These are phyloP conservation scores for Vaucheria bursata DNA, from an alignment of 352 stramenopile genomes.

Conservation along the genomic window DNA sequence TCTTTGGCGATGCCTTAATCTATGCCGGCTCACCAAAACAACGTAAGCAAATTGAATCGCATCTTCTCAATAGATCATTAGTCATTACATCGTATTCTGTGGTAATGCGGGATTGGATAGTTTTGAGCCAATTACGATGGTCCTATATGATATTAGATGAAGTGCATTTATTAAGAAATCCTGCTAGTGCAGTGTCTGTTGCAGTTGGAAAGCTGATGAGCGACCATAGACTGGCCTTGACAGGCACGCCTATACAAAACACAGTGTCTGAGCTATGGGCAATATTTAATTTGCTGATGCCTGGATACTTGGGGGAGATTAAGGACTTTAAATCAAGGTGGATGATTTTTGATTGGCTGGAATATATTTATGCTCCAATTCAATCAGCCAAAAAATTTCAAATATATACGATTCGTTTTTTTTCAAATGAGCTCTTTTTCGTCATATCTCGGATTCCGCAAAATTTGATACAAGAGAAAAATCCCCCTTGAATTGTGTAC, in stretches of 20 bases:
- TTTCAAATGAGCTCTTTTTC: conserved; percentile 89
- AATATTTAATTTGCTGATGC: conserved; percentile 94
- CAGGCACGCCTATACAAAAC: conserved; percentile 94
- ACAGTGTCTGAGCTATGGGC: conserved; percentile 91
- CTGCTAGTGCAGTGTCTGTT: conserved; percentile 70
- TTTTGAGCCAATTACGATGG: conserved; percentile 61
- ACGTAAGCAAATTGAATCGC: conserved; percentile 9
- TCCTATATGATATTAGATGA: conserved; percentile 87
- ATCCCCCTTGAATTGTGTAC: too few relatives aligned
- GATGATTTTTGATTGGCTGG: too few relatives aligned
- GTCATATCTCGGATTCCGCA: conserved; percentile 86
- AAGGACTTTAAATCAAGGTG: conserved; percentile 5
- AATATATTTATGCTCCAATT: too few relatives aligned
- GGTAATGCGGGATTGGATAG: conserved; percentile 9
- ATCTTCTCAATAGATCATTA: conserved; percentile 47
- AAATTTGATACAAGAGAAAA: conserved; percentile 75
- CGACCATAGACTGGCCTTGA: conserved; percentile 82
- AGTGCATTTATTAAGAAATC: conserved; percentile 92
- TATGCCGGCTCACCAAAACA: conserved; percentile 16
- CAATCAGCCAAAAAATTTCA: too few relatives aligned
- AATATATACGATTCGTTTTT: too few relatives aligned
- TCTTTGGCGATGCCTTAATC: conserved; percentile 9
- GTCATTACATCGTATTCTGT: conserved; percentile 54
- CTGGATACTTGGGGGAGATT: conserved; percentile 63
- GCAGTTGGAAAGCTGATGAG: conserved; percentile 66